Evolutionary conservation across 768 basidiomycete species (phyloP), one percentile per base, ranked within the genome.

Genomic region (Xerocomellus intermedius): DNA sequence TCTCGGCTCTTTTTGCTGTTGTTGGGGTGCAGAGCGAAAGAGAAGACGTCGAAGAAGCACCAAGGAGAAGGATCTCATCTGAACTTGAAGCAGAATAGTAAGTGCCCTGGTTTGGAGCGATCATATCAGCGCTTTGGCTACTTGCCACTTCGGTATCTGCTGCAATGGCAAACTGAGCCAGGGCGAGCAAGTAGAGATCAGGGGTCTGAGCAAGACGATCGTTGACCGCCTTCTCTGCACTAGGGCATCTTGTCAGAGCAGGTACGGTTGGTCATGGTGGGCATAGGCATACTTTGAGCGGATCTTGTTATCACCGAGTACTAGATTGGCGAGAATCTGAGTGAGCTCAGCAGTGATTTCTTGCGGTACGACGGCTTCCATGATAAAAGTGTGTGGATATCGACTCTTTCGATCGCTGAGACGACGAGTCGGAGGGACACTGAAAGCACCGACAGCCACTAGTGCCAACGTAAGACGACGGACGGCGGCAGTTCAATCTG

Each of bases 21-120:
- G 71, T 33, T 67, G 60, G 0, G 69, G 80, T 2, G 82, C 72
- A 0, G 85, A 63, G 8, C 89, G 82, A 69, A 93, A 92, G 30
- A 91, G 81, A 4, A 93, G 78, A 6, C 91, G 82, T 9, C 91
- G 83, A 28, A 91, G 80, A 30, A 92, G 81, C 10, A 93, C 89
- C 28, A 91, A 76, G 2, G 90, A 89, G 71, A 92, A 91, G 0
- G 87, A 88, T 28, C 89, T 84, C 90, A 92, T 92, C 89, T 91
- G 56, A 30, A 55, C 55, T 62, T 43, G 50, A 56, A 50, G 50
- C 24, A 38, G 22, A 32, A 52, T 6, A 22, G 57, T 64, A 55
- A 60, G 58, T 42, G 32, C 17, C 33, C 12, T 43, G 5, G 37
- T 41, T 28, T 37, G 28, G 30, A 36, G 14, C 13, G 38, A 59